Base-by-base conservation (phyloP, 768 basidiomycete genomes). In the Suillus ampliporus region DNA sequence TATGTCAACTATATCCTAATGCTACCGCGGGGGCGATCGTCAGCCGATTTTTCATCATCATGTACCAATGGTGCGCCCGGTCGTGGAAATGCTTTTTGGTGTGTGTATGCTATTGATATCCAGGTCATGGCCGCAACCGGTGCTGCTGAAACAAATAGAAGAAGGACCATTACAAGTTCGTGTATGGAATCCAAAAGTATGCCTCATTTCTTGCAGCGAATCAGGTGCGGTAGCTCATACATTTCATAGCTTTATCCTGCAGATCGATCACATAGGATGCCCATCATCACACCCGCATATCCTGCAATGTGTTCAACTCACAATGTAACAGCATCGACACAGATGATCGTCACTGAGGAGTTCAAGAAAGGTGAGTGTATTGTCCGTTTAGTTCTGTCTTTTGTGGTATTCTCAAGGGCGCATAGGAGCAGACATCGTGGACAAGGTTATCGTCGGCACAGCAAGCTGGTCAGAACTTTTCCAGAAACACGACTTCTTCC, bases 271-370 rank as follows among this genome's bases (percentile, higher is more conserved):
- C 97, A 99, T 78, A 86, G 94, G 67, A 99, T 99, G 97, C 97
- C 97, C 14, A 98, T 99, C 71, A 99, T 99, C 69, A 99, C 97
- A 2, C 97, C 97, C 4, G 96, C 97, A 13, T 99, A 98, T 77
- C 97, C 97, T 51, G 90, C 97, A 7, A 99, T 99, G 97, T 99
- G 97, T 75, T 88, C 97, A 28, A 99, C 97, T 19, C 97, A 99
- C 79, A 99, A 99, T 70, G 96, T 99, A 64, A 95, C 95, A 57
- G 86, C 87, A 47, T 97, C 95, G 10, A 99, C 97, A 5, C 94
- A 97, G 77, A 89, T 91, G 83, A 92, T 99, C 60, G 95, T 97
- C 83, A 96, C 92, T 0, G 89, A 94, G 68, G 97, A 99, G 71
- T 95, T 98, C 75, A 92, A 94, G 80, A 88, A 91, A 83, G 95